phyloP scores from a whole-genome alignment of 2,329 filamentous ascomycete genomes.

The Penicillium sp. region DNA sequence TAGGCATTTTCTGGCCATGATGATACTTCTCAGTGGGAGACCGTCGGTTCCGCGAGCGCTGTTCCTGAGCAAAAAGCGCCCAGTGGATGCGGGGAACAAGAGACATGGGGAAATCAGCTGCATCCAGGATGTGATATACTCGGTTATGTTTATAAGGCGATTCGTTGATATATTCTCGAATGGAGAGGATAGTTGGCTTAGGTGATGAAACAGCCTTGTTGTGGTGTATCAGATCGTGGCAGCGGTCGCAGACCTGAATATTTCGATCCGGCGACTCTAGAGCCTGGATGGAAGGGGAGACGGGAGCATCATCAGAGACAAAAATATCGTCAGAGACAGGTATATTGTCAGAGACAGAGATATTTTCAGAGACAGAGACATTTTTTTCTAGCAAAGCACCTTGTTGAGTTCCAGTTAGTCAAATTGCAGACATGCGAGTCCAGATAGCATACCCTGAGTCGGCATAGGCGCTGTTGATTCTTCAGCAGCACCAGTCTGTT shows the following conservation, averaged over 20 bases:
- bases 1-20: conserved; percentile 68
- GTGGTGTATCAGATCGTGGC: conserved; percentile 78
- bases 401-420: conserved; percentile 15
- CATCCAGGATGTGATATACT: conserved; percentile 92
- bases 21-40: conserved; percentile 66
- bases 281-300: conserved; percentile 17
- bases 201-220: conserved; percentile 68
- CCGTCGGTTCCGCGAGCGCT: conserved; percentile 78
- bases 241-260: conserved; percentile 71
- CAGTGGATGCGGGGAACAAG: conserved; percentile 74
- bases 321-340: no score
- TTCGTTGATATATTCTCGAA: conserved; percentile 80
- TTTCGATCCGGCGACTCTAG: conserved; percentile 18
- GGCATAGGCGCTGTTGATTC: conserved; percentile 12
- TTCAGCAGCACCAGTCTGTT: background rate
- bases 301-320: no score
- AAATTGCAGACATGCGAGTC: background rate
- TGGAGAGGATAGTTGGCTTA: conserved; percentile 76
- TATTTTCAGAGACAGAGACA: background rate
- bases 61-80: conserved; percentile 67
- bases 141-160: conserved; percentile 90
- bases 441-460: conserved; percentile 9
- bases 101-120: conserved; percentile 95
- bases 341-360: no score
- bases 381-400: conserved; percentile 24